Evolutionary conservation across 139 green algal species (phyloP).

Genomic region (Diplosphaera chodatii): DNA sequence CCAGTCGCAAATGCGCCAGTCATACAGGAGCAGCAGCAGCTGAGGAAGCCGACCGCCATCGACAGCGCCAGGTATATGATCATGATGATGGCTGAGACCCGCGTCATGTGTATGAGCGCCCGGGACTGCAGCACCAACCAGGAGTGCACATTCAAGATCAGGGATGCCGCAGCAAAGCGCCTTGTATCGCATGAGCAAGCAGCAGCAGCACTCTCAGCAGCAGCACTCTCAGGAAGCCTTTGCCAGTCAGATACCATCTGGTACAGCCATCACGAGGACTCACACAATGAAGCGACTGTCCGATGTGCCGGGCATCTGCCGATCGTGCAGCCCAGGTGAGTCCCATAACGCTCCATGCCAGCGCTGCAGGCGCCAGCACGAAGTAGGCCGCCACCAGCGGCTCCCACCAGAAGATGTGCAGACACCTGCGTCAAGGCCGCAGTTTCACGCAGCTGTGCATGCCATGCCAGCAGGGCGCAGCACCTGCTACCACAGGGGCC

Average conservation of each 20-base stretch:
- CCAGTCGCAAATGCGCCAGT: not conserved
- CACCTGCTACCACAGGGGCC: too few species aligned
- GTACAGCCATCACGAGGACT: too few species aligned
- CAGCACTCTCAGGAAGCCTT: too few species aligned
- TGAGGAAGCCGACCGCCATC: not conserved
- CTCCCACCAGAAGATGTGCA: not conserved
- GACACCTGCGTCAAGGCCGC: too few species aligned
- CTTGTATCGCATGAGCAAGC: too few species aligned
- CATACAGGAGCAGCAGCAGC: not conserved
- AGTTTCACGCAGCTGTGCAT: too few species aligned
- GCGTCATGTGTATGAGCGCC: slow-evolving; percentile 4
- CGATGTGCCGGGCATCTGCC: not conserved
- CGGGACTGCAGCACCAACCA: not conserved
- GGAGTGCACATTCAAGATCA: too few species aligned
- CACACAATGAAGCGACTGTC: not conserved
- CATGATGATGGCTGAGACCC: not conserved
- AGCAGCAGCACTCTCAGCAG: too few species aligned
- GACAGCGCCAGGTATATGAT: not conserved
- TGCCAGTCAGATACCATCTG: too few species aligned
- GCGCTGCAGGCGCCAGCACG: not conserved
- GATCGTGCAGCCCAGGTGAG: not conserved
- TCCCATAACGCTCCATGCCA: not conserved
- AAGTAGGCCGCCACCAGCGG: not conserved
- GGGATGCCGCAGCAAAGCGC: too few species aligned
- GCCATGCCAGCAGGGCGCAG: too few species aligned